Conservation (phyloP, 768 basidiomycete genomes). For the Dentipellis sp. region DNA sequence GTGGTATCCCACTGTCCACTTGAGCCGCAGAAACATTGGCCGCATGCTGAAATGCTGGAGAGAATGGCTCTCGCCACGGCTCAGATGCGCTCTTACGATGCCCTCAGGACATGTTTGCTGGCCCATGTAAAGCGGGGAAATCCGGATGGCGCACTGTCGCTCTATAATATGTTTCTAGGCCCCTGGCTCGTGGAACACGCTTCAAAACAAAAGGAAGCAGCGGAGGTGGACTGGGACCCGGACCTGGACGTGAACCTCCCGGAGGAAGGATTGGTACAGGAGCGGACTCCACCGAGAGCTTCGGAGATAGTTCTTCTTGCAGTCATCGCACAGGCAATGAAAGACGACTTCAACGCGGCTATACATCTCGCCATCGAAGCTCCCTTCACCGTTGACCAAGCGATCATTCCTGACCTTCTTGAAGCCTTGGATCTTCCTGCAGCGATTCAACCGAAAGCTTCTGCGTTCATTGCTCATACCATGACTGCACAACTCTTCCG, state of each 20-base stretch:
- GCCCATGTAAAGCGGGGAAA: neutral
- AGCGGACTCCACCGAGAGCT: neutral
- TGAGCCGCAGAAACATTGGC: conserved; percentile 3
- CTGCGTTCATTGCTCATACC: conserved; percentile 38
- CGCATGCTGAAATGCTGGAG: conserved; percentile 16
- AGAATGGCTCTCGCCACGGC: conserved; percentile 7
- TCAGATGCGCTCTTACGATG: neutral
- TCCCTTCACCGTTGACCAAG: conserved; percentile 26
- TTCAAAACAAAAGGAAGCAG: neutral
- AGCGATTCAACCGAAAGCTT: conserved; percentile 35
- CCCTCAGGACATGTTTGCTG: neutral
- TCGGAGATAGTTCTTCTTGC: conserved; percentile 36
- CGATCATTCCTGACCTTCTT: conserved; percentile 31
- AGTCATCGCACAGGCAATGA: conserved; percentile 52
- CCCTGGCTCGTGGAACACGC: neutral
- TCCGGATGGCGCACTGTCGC: neutral
- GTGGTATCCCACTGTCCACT: conserved; percentile 22
- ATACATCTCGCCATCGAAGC: conserved; percentile 33
- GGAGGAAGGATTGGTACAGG: neutral
- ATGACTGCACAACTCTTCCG: conserved; percentile 38
- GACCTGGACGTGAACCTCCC: too few species aligned
- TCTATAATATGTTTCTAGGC: neutral
- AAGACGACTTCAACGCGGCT: conserved; percentile 48
- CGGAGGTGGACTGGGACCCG: neutral
- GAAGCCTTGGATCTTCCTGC: conserved; percentile 25